Percentiles rank a stretch among this genome's conserved stretches.
phyloP scores from a whole-genome alignment of 2,329 filamentous ascomycete genomes.

The Colletotrichum lindemuthianum region DNA sequence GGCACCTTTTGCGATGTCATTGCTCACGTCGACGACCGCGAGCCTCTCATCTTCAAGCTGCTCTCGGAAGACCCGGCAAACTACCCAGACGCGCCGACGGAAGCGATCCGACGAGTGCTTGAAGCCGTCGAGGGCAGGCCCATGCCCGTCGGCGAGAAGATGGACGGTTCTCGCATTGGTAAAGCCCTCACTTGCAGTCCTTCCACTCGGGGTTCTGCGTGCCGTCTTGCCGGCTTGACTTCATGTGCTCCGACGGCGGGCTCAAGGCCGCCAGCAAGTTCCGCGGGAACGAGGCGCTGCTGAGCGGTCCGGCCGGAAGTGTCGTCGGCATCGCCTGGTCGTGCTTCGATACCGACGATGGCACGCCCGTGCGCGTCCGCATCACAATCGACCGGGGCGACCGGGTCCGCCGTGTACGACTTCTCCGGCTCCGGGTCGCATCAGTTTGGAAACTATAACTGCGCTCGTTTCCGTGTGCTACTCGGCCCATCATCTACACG shows the following conservation, averaged over 20 bases:
- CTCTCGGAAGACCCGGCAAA: slow-evolving; percentile 78
- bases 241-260: slow-evolving; percentile 70
- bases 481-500: slow-evolving; percentile 52
- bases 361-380: slow-evolving; percentile 60
- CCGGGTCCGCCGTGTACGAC: slow-evolving; percentile 48
- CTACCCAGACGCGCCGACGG: slow-evolving; percentile 76
- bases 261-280: slow-evolving; percentile 64
- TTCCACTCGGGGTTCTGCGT: slow-evolving; percentile 72
- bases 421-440: slow-evolving; percentile 49
- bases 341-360: slow-evolving; percentile 72
- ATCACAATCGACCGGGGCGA: slow-evolving; percentile 44
- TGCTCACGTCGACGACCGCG: slow-evolving; percentile 70
- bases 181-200: slow-evolving; percentile 54
- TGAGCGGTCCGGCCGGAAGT: slow-evolving; percentile 76
- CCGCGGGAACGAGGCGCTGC: slow-evolving; percentile 71
- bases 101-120: slow-evolving; percentile 75
- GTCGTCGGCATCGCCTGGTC: slow-evolving; percentile 77
- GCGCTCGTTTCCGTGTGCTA: slow-evolving; percentile 49
- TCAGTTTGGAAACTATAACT: slow-evolving; percentile 48
- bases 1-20: slow-evolving; percentile 82
- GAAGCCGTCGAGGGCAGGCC: slow-evolving; percentile 67
- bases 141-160: slow-evolving; percentile 55
- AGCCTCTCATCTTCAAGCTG: slow-evolving; percentile 78
- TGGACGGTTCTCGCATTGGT: slow-evolving; percentile 47
- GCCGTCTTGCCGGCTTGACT: slow-evolving; percentile 69